Evolutionary conservation across 2,329 filamentous ascomycete species (phyloP), one percentile per base, ranked within the genome.

Genomic region (Fusarium sp.): DNA sequence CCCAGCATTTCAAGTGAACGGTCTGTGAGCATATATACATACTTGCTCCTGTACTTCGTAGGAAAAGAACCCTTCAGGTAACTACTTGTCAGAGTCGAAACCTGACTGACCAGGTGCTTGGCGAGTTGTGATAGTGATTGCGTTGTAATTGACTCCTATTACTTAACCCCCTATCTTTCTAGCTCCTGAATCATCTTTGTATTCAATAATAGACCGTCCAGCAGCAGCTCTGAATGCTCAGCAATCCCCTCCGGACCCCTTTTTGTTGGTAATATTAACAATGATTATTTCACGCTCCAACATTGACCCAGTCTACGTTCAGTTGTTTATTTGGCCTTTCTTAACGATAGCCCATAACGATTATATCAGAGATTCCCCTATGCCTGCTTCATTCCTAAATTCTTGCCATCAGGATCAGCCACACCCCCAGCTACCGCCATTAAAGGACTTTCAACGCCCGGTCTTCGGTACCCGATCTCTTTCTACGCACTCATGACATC

Each of bases 161-260:
- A 13, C 33, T 50, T n/a, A 23, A 8, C 3, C 4, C 9, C 30
- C 7, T 33, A 10, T 23, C 47, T 19, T 33, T 3, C 1, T 23
- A 3, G 16, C 5, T 16, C 16, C 11, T 19, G 8, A 10, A 15
- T 8, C n/a, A 1, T 7, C 46, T 32, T 32, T 3, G 15, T 2
- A 3, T 4, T 1, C 15, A 13, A 6, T 30, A 1, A 16, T 6
- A 47, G 15, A 16, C 9, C 19, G 1, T 13, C 13, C 1, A 3
- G 13, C 13, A 47, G 25, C 28, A 28, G 28, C 28, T 28, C 2
- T 28, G 28, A 28, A 8, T 28, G 28, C 28, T 28, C 28, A 28
- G n/a, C n/a, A n/a, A n/a, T n/a, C n/a, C n/a, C n/a, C n/a, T n/a
- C n/a, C n/a, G n/a, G n/a, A n/a, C n/a, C n/a, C n/a, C n/a, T n/a